Conservation (phyloP, 2,329 filamentous ascomycete genomes). For the Sordariomycetes sp. region DNA sequence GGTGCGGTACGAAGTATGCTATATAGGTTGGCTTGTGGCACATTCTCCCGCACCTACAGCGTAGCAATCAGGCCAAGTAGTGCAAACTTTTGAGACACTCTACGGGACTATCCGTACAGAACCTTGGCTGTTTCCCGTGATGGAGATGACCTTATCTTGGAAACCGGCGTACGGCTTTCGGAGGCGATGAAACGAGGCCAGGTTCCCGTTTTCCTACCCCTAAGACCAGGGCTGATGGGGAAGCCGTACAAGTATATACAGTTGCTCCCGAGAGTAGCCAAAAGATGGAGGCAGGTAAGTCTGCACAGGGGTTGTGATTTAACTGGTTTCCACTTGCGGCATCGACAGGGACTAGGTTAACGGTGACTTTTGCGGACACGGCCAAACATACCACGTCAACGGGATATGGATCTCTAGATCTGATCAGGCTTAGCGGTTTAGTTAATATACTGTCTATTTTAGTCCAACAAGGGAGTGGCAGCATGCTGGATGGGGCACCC, state of each 20-base stretch:
- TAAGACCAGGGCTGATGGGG: background rate
- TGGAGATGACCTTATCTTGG: background rate
- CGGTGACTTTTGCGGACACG: background rate
- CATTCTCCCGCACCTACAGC: background rate
- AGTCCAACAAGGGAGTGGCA: too few species aligned
- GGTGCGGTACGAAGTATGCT: too few species aligned
- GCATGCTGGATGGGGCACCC: too few species aligned
- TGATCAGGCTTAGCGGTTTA: too few species aligned
- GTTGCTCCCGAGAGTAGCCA: background rate
- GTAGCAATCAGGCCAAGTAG: background rate
- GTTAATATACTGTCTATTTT: too few species aligned
- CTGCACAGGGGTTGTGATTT: background rate
- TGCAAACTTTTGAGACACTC: background rate
- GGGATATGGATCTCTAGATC: background rate
- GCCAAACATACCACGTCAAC: background rate
- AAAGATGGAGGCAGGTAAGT: background rate
- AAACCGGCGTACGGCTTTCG: background rate
- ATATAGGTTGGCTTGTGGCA: too few species aligned
- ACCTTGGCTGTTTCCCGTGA: background rate
- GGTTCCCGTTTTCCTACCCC: background rate
- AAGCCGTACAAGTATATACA: background rate
- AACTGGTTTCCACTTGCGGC: background rate
- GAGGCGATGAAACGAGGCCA: slow-evolving; percentile 2
- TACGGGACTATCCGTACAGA: background rate
- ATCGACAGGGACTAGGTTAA: background rate